Evolutionary conservation across 305 asterid species (phyloP), one percentile per base, ranked within the genome.

Genomic region (Fraxinus angustifolia): DNA sequence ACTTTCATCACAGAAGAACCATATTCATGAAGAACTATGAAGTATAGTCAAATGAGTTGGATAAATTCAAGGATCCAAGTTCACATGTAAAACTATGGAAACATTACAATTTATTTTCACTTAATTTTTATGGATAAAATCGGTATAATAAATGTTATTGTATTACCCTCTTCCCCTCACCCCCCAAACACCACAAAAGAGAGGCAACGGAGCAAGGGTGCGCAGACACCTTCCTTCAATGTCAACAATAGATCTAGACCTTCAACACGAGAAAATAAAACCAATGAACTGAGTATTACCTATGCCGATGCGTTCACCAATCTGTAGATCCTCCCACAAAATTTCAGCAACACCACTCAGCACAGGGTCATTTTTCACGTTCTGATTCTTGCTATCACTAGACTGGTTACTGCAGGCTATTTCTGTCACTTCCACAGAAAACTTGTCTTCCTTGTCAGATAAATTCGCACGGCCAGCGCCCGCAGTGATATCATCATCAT

Each of bases 301-400:
- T 81, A 96, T 96, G 82, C 99, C 98, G 85, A 96, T 91, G 67
- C 99, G 96, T 83, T 94, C 98, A 58, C 98, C 98, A 84, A 96
- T 93, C 88, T 92, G 95, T 83, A 96, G 98, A 90, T 93, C 94
- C 86, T 94, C 98, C 99, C 99, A 96, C 40, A 91, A 92, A 78
- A 94, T 94, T 85, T 94, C 98, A 33, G 95, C 97, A 86, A 93
- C 97, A 58, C 91, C 94, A 88, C 85, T 89, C 77, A 96, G 88
- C 87, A 91, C 70, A 1, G 91, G 91, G 77, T 91, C 90, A 71
- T 89, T 87, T 84, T 93, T 93, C 81, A 87, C 78, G 85, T 87
- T 88, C 75, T 84, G 87, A 83, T 60, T 80, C 78, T 73, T 85
- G 84, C 73, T 81, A 78, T 89, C 83, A 84, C 77, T 77, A 70